Conservation (phyloP, 2,329 filamentous ascomycete genomes). For the Aspergillus fumigatus region DNA sequence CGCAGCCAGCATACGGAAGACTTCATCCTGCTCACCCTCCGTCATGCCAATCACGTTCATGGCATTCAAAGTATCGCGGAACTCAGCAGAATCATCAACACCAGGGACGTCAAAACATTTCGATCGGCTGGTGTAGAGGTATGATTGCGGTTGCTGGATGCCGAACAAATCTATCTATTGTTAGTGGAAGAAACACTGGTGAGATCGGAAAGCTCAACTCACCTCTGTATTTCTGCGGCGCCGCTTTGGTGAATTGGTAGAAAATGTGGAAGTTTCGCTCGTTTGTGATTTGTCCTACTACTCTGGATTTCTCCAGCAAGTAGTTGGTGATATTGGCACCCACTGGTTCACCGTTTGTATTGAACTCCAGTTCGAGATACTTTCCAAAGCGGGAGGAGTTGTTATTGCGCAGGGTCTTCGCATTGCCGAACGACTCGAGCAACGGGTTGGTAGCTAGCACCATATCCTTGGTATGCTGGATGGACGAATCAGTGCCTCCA, state of each 20-base stretch:
- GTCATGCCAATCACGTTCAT: slow-evolving; percentile 91
- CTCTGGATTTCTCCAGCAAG: slow-evolving; percentile 87
- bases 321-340: slow-evolving; percentile 99
- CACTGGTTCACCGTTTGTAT: slow-evolving; percentile 81
- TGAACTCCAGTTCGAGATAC: slow-evolving; percentile 97
- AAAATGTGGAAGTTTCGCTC: slow-evolving; percentile 99
- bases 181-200: slow-evolving; percentile 11
- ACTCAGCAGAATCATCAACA: slow-evolving; percentile 88
- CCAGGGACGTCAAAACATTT: slow-evolving; percentile 93
- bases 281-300: slow-evolving; percentile 89
- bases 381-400: slow-evolving; percentile 98
- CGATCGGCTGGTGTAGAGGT: slow-evolving; percentile 87
- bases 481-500: slow-evolving; percentile 75
- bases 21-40: slow-evolving; percentile 87
- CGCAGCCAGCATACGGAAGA: slow-evolving; percentile 90
- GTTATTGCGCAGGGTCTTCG: slow-evolving; percentile 96
- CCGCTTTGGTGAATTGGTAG: slow-evolving; percentile 96
- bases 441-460: slow-evolving; percentile 96
- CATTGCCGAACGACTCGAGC: slow-evolving; percentile 96
- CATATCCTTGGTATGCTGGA: slow-evolving; percentile 98
- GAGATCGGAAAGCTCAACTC: slow-evolving; percentile 12
- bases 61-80: slow-evolving; percentile 81
- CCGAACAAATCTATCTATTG: slow-evolving; percentile 66
- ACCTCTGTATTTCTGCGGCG: slow-evolving; percentile 75
- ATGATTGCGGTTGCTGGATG: slow-evolving; percentile 85